Conservation (phyloP, 1,284 basidiomycete species). For the Irpex sp. region DNA sequence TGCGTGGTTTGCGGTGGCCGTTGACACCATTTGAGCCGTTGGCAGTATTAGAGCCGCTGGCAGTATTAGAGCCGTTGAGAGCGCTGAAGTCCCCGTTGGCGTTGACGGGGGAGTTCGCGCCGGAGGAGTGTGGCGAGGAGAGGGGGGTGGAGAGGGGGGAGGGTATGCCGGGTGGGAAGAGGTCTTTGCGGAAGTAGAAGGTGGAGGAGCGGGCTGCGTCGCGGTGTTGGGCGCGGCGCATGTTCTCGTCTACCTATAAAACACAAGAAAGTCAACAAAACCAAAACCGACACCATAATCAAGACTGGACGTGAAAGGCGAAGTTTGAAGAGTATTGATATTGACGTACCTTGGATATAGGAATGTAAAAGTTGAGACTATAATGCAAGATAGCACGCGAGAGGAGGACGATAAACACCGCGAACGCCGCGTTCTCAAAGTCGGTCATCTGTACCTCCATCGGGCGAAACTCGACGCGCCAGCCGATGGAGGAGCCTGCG, state of each 20-base stretch:
- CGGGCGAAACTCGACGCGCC: conserved; percentile 97
- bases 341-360: conserved; percentile 85
- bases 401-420: conserved; percentile 91
- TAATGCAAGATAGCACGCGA: conserved; percentile 91
- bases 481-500: conserved; percentile 88
- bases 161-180: conserved; percentile 57
- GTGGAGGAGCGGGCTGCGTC: conserved; percentile 73
- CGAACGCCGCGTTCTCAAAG: conserved; percentile 98
- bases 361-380: conserved; percentile 94
- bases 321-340: too few species aligned
- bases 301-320: too few species aligned
- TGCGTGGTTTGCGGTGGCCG: conserved; percentile 50
- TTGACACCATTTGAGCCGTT: conserved; percentile 13
- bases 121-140: conserved; percentile 38
- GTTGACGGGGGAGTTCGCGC: conserved; percentile 45
- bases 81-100: conserved; percentile 8
- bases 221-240: conserved; percentile 85
- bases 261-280: neutral
- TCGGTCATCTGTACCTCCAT: conserved; percentile 99
- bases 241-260: conserved; percentile 92
- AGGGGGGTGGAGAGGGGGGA: conserved; percentile 16
- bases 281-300: too few species aligned
- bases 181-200: conserved; percentile 90
- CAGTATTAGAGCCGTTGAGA: too few species aligned
- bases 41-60: too few species aligned